phyloP scores from a whole-genome alignment of 345 rosid species.

The Eucalyptus microcorys region DNA sequence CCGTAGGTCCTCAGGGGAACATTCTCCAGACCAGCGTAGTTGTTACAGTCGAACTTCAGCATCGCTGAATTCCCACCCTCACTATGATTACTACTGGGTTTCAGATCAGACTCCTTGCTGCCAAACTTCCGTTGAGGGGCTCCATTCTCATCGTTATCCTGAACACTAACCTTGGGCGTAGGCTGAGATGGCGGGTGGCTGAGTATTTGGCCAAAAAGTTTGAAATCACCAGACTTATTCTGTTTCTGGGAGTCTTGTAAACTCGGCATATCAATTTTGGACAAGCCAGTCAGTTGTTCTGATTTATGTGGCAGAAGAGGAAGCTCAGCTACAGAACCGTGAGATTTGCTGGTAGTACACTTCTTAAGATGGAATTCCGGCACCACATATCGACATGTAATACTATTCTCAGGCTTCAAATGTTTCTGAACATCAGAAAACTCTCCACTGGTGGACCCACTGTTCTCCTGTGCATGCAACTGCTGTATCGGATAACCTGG shows the following conservation, averaged over 20 bases:
- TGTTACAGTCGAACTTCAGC: slow-evolving; percentile 32
- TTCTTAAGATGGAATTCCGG: slow-evolving; percentile 41
- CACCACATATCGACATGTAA: neutral
- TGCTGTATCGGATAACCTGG: slow-evolving; percentile 25
- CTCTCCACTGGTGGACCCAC: slow-evolving; percentile 21
- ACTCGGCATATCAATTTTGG: slow-evolving; percentile 22
- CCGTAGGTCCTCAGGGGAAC: slow-evolving; percentile 58
- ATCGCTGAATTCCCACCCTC: slow-evolving; percentile 8
- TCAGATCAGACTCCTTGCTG: slow-evolving; percentile 24
- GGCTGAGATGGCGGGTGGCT: slow-evolving; percentile 20
- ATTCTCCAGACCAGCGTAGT: slow-evolving; percentile 37
- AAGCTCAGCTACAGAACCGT: slow-evolving; percentile 19
- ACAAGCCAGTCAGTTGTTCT: slow-evolving; percentile 19
- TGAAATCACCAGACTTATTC: slow-evolving; percentile 58
- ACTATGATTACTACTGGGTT: slow-evolving; percentile 17
- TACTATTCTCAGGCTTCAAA: slow-evolving; percentile 7
- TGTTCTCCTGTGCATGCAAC: slow-evolving; percentile 29
- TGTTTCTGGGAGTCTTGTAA: slow-evolving; percentile 36
- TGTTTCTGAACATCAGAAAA: slow-evolving; percentile 20
- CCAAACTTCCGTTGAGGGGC: slow-evolving; percentile 7
- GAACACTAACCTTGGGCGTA: neutral
- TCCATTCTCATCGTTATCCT: slow-evolving; percentile 27
- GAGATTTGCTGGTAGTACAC: slow-evolving; percentile 24
- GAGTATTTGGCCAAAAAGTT: slow-evolving; percentile 77
- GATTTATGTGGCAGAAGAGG: slow-evolving; percentile 10